A percentile compares a stretch with the other conserved stretches of the same genome.
phyloP scores from a whole-genome alignment of 441 rosid genomes.

The Gossypium aridum region DNA sequence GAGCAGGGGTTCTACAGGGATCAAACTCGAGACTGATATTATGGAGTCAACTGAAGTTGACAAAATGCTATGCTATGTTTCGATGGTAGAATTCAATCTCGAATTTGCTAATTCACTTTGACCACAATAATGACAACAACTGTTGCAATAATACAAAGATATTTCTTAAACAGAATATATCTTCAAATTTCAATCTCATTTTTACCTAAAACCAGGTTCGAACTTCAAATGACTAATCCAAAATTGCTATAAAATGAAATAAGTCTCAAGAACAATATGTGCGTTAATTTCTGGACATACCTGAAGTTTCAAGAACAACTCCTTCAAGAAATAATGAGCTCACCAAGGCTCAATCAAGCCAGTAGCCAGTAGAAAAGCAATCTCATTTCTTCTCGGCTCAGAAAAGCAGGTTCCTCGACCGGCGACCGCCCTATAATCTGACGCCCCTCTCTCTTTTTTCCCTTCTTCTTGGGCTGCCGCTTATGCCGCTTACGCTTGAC shows the following conservation, averaged over 20 bases:
- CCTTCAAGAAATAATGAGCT: constrained; percentile 60
- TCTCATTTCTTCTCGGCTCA: constrained; percentile 54
- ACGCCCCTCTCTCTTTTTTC: constrained; percentile 44
- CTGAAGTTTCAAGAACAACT: constrained; percentile 63
- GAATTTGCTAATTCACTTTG: not conserved
- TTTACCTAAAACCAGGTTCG: not conserved
- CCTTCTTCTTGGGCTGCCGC: constrained; percentile 27
- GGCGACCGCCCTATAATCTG: constrained; percentile 50
- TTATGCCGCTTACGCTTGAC: not conserved
- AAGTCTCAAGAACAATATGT: not conserved
- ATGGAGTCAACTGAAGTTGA: too few species aligned
- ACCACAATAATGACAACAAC: not conserved
- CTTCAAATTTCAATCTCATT: too few species aligned
- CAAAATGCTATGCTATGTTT: not conserved
- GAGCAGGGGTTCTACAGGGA: too few species aligned
- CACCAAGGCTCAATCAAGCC: constrained; percentile 66
- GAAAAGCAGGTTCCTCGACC: constrained; percentile 49
- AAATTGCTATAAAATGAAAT: not conserved
- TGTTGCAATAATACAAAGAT: not conserved
- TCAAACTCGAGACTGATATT: too few species aligned
- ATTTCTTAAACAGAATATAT: not conserved
- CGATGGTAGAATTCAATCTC: not conserved
- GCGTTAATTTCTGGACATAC: constrained; percentile 19
- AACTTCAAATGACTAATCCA: not conserved
- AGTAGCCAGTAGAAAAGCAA: constrained; percentile 57